phyloP scores from a whole-genome alignment of 2,329 filamentous ascomycete species.

The Sporothrix globosa region DNA sequence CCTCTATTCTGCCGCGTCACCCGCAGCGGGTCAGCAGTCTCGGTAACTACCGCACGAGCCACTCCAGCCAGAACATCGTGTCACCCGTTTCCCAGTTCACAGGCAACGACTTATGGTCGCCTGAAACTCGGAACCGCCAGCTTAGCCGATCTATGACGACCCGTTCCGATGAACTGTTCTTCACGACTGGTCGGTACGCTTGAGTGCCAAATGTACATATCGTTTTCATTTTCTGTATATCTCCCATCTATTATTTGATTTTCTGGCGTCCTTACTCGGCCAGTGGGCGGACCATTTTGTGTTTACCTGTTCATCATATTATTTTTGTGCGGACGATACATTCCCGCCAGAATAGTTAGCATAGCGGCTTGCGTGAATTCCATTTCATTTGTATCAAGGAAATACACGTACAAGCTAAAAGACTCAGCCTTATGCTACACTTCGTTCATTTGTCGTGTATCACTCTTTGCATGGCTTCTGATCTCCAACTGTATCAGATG shows the following conservation, averaged over 20 bases:
- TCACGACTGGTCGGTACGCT: conserved; percentile 37
- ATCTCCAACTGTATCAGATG: too few relatives aligned
- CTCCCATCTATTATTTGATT: neutral
- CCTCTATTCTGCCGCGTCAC: conserved; percentile 11
- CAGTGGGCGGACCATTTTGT: neutral
- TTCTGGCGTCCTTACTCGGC: neutral
- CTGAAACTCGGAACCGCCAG: conserved; percentile 33
- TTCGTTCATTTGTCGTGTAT: too few relatives aligned
- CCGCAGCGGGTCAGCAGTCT: conserved; percentile 13
- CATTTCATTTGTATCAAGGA: conserved; percentile 5
- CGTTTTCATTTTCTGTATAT: neutral
- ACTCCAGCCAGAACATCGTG: conserved; percentile 27
- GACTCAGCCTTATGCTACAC: too few relatives aligned
- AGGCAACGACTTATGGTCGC: conserved; percentile 34
- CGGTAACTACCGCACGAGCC: neutral
- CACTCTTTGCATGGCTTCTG: too few relatives aligned
- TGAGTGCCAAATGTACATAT: neutral
- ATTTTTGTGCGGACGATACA: conserved; percentile 13
- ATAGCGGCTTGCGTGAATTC: conserved; percentile 19
- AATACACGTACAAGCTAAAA: neutral
- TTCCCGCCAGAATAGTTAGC: conserved; percentile 5
- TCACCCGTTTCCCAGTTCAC: conserved; percentile 34
- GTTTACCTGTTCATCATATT: neutral
- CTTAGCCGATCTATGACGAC: conserved; percentile 47
- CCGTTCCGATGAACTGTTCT: conserved; percentile 50